Percentiles rank a stretch among this genome's conserved stretches.
Conservation (phyloP, 352 stramenopile species). For the Globisporangium nunn region DNA sequence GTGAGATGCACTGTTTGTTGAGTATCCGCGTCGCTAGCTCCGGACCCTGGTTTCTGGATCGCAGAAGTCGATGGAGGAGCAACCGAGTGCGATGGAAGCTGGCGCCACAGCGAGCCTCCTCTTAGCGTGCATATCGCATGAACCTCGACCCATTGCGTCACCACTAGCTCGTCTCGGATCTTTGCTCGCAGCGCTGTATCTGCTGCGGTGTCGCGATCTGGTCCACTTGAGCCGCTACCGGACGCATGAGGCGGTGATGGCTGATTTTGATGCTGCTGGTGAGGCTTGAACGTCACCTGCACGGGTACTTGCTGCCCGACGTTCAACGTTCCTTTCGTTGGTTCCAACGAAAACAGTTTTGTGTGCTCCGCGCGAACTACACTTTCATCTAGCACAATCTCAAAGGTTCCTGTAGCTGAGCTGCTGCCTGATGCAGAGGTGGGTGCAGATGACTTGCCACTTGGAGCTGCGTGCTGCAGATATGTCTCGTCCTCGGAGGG, state of each 20-base stretch:
- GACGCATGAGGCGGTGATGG: not conserved
- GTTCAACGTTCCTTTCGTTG: slow-evolving; percentile 48
- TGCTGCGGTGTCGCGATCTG: not conserved
- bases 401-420: slow-evolving; percentile 35
- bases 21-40: slow-evolving; percentile 4
- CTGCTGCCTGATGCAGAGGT: not conserved
- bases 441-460: slow-evolving; percentile 1
- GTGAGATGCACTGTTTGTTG: slow-evolving; percentile 1
- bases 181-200: slow-evolving; percentile 5
- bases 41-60: not conserved
- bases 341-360: slow-evolving; percentile 65
- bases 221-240: not conserved
- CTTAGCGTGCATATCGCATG: slow-evolving; percentile 32
- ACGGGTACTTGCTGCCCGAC: slow-evolving; percentile 50
- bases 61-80: not conserved
- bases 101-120: slow-evolving; percentile 29
- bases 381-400: slow-evolving; percentile 50
- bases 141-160: slow-evolving; percentile 35
- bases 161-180: slow-evolving; percentile 21
- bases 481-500: slow-evolving; percentile 11
- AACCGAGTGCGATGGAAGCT: slow-evolving; percentile 3
- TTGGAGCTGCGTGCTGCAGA: not conserved
- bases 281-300: slow-evolving; percentile 43
- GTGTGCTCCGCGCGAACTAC: slow-evolving; percentile 24
- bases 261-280: not conserved